Evolutionary conservation across 768 basidiomycete genomes (phyloP).

Genomic region (Leucosporidium yakuticum): DNA sequence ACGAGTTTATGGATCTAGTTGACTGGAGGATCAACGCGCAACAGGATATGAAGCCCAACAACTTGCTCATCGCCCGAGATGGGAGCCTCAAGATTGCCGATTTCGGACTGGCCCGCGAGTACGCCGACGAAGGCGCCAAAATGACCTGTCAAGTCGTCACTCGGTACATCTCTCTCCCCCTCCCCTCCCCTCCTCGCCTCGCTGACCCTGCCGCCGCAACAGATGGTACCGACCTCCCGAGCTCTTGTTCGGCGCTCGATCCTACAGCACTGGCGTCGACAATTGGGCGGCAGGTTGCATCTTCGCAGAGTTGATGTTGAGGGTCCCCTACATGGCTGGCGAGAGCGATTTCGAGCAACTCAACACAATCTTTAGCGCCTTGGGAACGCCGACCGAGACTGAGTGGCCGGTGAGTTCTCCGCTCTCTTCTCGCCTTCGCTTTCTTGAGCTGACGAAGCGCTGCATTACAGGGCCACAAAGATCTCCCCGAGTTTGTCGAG

Average conservation of each 20-base stretch:
- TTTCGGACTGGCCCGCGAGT: constrained; percentile 96
- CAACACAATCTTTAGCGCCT: constrained; percentile 84
- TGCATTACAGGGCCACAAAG: constrained; percentile 66
- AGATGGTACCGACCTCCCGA: constrained; percentile 99
- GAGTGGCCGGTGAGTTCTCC: constrained; percentile 79
- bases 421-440: no score
- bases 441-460: background rate
- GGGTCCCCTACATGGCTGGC: constrained; percentile 90
- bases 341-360: constrained; percentile 96
- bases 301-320: constrained; percentile 92
- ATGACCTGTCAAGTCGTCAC: constrained; percentile 99
- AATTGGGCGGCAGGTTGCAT: constrained; percentile 98
- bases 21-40: background rate
- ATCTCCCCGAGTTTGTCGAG: constrained; percentile 80
- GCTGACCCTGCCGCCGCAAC: background rate
- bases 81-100: constrained; percentile 95
- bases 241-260: constrained; percentile 79
- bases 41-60: constrained; percentile 97
- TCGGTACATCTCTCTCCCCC: constrained; percentile 54
- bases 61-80: constrained; percentile 82
- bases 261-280: constrained; percentile 87
- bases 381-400: constrained; percentile 92
- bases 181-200: background rate
- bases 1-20: background rate
- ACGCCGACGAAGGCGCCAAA: constrained; percentile 85